Evolutionary conservation across 495 filamentous ascomycete genomes (phyloP).

Genomic region (Schizothecium vesticola): DNA sequence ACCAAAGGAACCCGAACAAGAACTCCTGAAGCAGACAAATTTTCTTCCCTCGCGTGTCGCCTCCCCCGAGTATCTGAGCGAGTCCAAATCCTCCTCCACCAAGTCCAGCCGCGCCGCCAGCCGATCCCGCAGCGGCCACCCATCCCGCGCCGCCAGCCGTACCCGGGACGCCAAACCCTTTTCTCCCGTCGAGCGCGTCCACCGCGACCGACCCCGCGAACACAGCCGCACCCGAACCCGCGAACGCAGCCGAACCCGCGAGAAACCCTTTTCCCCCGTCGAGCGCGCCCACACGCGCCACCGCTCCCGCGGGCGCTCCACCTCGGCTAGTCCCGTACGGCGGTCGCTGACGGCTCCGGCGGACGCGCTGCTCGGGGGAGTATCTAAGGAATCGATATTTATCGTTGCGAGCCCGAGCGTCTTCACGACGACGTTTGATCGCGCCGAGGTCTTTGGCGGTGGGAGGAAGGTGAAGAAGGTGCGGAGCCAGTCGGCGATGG

Average conservation of each 20-base stretch:
- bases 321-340: neutral
- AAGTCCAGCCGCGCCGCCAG: neutral
- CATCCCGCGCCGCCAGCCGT: neutral
- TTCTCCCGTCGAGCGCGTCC: too few relatives aligned
- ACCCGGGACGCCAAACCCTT: neutral
- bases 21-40: neutral
- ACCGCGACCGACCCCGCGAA: neutral
- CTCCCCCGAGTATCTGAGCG: neutral
- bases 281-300: neutral
- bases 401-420: conserved; percentile 30
- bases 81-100: neutral
- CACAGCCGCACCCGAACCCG: too few relatives aligned
- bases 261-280: neutral
- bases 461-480: neutral
- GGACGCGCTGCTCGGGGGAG: neutral
- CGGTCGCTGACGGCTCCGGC: neutral
- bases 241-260: too few relatives aligned
- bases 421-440: conserved; percentile 10
- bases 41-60: neutral
- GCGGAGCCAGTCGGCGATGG: neutral
- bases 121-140: neutral
- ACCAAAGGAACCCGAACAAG: neutral
- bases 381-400: conserved; percentile 13
- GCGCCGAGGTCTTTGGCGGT: neutral
- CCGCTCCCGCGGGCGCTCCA: neutral